Evolutionary conservation across 768 basidiomycete species (phyloP).

Genomic region (Lactarius trivialis): DNA sequence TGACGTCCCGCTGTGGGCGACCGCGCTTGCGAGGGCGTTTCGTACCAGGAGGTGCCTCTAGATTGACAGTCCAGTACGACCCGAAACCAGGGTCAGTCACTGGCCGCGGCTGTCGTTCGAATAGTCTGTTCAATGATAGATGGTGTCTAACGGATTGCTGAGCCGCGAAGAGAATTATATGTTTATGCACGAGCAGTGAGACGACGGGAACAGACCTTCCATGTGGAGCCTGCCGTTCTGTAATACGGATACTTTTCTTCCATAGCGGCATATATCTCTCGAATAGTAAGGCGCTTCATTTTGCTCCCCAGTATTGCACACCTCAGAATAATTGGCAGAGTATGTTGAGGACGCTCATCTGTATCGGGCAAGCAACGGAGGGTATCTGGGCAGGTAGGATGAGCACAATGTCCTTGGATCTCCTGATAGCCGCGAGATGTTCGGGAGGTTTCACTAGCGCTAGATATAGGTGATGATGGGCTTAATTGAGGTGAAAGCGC

Average conservation of each 20-base stretch:
- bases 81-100: slow-evolving; percentile 83
- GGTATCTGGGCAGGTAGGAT: slow-evolving; percentile 73
- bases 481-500: slow-evolving; percentile 12
- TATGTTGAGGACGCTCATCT: slow-evolving; percentile 73
- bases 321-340: slow-evolving; percentile 76
- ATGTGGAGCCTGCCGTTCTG: slow-evolving; percentile 71
- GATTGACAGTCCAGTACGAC: slow-evolving; percentile 87
- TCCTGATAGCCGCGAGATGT: neutral
- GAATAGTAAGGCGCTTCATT: slow-evolving; percentile 68
- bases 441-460: slow-evolving; percentile 7
- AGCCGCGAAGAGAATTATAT: neutral
- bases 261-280: slow-evolving; percentile 84
- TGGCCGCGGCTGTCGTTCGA: slow-evolving; percentile 75
- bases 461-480: slow-evolving; percentile 14
- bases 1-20: slow-evolving; percentile 44
- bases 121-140: slow-evolving; percentile 73
- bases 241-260: slow-evolving; percentile 81
- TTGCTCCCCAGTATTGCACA: slow-evolving; percentile 78
- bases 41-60: slow-evolving; percentile 76
- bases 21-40: slow-evolving; percentile 81
- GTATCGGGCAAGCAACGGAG: slow-evolving; percentile 75
- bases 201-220: slow-evolving; percentile 53
- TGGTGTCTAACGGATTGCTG: slow-evolving; percentile 88
- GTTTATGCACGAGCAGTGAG: neutral
- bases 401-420: slow-evolving; percentile 46